Conservation (phyloP, 352 stramenopile species). For the Globisporangium paddicum region DNA sequence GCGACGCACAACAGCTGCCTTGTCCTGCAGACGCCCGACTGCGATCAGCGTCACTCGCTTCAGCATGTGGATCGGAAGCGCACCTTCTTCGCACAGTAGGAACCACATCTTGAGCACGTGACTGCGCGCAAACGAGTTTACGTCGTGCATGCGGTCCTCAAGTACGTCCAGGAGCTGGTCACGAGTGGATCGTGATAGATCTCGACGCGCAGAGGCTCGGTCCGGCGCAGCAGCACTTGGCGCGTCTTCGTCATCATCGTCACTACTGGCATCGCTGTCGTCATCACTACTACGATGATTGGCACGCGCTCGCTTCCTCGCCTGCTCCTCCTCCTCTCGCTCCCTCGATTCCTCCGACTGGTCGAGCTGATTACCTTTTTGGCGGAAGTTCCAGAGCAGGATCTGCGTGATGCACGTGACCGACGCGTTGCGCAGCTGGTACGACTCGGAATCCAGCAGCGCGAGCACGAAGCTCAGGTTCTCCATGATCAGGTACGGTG, state of each 20-base stretch:
- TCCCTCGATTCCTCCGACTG: constrained; percentile 7
- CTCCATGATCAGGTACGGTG: constrained; percentile 61
- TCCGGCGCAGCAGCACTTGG: neutral
- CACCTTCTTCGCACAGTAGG: constrained; percentile 75
- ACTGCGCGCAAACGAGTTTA: constrained; percentile 91
- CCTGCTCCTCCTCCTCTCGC: constrained; percentile 3
- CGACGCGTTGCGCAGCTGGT: constrained; percentile 68
- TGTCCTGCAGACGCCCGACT: constrained; percentile 90
- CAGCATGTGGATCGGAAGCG: constrained; percentile 85
- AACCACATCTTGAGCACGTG: constrained; percentile 91
- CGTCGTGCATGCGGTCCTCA: constrained; percentile 85
- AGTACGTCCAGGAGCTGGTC: constrained; percentile 87
- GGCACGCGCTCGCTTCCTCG: constrained; percentile 3
- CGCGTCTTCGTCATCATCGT: constrained; percentile 12
- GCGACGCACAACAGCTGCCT: constrained; percentile 90
- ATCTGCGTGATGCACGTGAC: constrained; percentile 77
- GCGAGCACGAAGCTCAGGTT: constrained; percentile 76
- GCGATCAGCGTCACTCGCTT: constrained; percentile 76
- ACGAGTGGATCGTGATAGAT: constrained; percentile 57
- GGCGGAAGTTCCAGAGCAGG: constrained; percentile 67
- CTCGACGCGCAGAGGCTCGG: constrained; percentile 15
- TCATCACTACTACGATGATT: constrained; percentile 14
- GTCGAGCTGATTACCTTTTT: constrained; percentile 28
- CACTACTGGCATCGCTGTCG: constrained; percentile 15
- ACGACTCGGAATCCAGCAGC: constrained; percentile 71